A percentile compares a stretch with the other conserved stretches of the same genome.
Conservation (phyloP, 1,284 basidiomycete species). For the Fomitopsis pinicola region DNA sequence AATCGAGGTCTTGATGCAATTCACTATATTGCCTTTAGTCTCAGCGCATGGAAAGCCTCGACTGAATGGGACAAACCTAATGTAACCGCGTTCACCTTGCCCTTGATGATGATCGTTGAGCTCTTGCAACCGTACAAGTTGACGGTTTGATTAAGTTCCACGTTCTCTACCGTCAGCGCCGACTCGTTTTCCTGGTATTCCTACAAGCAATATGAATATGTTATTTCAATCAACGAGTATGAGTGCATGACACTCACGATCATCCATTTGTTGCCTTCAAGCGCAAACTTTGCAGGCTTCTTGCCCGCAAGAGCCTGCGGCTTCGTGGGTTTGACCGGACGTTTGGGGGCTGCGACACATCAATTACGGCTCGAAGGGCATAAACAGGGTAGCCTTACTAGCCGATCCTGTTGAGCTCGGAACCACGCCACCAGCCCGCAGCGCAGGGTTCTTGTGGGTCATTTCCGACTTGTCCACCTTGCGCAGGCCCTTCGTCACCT, state of each 20-base stretch:
- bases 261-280: conserved; percentile 94
- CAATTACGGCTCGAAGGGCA: no score
- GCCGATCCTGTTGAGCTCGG: conserved; percentile 33
- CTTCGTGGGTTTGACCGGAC: conserved; percentile 75
- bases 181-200: conserved; percentile 91
- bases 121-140: conserved; percentile 93
- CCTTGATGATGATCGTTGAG: conserved; percentile 82
- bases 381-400: conserved; percentile 6
- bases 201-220: conserved; percentile 34
- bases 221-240: background rate
- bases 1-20: conserved; percentile 87
- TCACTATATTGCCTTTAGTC: conserved; percentile 47
- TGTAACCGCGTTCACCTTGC: conserved; percentile 95
- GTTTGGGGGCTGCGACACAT: conserved; percentile 43
- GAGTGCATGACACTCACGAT: conserved; percentile 52
- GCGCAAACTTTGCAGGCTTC: conserved; percentile 88
- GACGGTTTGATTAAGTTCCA: conserved; percentile 81
- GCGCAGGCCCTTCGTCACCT: conserved; percentile 85
- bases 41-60: background rate
- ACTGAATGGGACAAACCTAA: conserved; percentile 55
- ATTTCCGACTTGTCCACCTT: conserved; percentile 96
- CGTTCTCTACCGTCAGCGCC: conserved; percentile 72
- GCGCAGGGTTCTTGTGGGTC: conserved; percentile 97
- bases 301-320: conserved; percentile 78
- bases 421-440: conserved; percentile 68